Base-by-base conservation (phyloP, 2,329 filamentous ascomycete species). In the Fusarium neocosmosporiellum region DNA sequence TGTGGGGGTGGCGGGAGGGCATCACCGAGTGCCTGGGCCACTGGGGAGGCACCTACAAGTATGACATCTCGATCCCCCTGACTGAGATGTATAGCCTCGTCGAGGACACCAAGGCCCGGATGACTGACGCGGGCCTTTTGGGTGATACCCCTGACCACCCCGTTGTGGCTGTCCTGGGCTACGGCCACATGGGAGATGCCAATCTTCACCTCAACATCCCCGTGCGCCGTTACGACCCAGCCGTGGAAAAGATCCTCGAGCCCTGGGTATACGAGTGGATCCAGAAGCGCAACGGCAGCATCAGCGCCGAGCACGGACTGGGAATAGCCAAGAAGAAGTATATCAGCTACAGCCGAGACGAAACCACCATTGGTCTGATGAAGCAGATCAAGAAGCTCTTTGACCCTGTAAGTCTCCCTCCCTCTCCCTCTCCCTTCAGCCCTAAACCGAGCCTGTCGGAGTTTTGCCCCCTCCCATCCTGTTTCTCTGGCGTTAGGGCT, bases 221-320 rank as follows among this genome's bases (percentile, higher is more conserved):
- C 1, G 93, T 94, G 20, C 87, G 95, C 69, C 86, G 92, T 69
- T 98, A 96, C 83, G 94, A 96, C 82, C 93, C 95, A 83, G 87
- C 90, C 65, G 94, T 99, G 29, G 96, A 99, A 84, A 90, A 93
- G 82, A 87, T 90, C 29, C 88, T 99, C 41, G 96, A 99, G 85
- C 96, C 97, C 0, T 99, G 93, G 84, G 94, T 99, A 27, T 99
- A 98, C 80, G 95, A 99, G 84, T 99, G 96, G 96, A 96, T 98
- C 74, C 88, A 92, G 77, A 90, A 94, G 85, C 89, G 93, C 54
- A 92, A 92, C 71, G 96, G 96, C 70, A 98, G 95, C 82, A 98
- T 99, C 83, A 98, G 95, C 79, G 96, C 96, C 58, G 96, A 99
- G 84, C 96, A 99, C 81, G 96, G 96, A 5, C 85, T 99, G 43